Conservation (phyloP, 2,329 filamentous ascomycete species). For the Botrytis fabae region DNA sequence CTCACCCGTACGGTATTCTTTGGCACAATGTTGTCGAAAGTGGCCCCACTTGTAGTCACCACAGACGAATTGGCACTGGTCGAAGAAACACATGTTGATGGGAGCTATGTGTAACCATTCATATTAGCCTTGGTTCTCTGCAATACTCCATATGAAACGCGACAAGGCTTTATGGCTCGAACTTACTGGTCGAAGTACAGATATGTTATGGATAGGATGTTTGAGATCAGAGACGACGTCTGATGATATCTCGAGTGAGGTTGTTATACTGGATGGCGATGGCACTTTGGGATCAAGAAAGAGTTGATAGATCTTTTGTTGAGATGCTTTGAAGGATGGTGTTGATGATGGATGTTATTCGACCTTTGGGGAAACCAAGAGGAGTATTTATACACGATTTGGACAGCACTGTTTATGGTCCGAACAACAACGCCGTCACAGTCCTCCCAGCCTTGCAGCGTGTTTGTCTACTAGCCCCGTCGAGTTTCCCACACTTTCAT, state of each 20-base stretch:
- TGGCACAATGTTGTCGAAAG: constrained; percentile 89
- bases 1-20: constrained; percentile 93
- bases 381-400: constrained; percentile 35
- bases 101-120: constrained; percentile 25
- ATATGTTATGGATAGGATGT: constrained; percentile 18
- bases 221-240: constrained; percentile 5
- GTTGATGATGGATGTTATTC: constrained; percentile 31
- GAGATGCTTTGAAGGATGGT: constrained; percentile 22
- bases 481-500: constrained; percentile 23
- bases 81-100: constrained; percentile 88
- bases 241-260: constrained; percentile 6
- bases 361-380: constrained; percentile 23
- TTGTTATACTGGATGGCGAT: constrained; percentile 22
- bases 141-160: constrained; percentile 29
- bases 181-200: constrained; percentile 34
- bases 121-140: constrained; percentile 28
- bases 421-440: constrained; percentile 23
- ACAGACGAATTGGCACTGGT: constrained; percentile 81
- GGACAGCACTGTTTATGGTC: constrained; percentile 15
- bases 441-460: constrained; percentile 23
- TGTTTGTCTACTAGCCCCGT: constrained; percentile 20
- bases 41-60: constrained; percentile 94
- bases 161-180: constrained; percentile 5
- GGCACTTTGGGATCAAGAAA: constrained; percentile 28
- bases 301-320: constrained; percentile 29